Base-by-base conservation (phyloP, 805 yeast species). In the Pachysolen tannophilus region DNA sequence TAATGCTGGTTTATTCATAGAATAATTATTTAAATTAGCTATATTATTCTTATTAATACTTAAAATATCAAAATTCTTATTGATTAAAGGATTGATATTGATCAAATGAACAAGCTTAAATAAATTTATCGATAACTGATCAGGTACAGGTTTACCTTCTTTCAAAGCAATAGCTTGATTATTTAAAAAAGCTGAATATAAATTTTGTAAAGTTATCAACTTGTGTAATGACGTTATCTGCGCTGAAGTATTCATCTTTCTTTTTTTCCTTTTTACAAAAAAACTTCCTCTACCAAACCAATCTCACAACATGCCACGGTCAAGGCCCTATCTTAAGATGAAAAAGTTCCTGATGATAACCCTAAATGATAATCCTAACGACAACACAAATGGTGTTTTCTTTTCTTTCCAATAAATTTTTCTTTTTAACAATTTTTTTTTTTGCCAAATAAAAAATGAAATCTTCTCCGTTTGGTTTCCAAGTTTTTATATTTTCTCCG, bases 121-220 rank as follows among this genome's bases (percentile, higher is more conserved):
- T n/a, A 58, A 54, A 30, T 58, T 58, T 40, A 58, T 56, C 6
- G 60, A 53, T 4, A 58, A 48, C n/a, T 55, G 59, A 29, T 48
- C 50, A 23, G 57, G 50, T 14, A 55, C 52, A 2, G 58, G 54
- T 29, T 51, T 51, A 2, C 56, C 39, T 34, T 55, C 58, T 25
- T 53, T 37, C 21, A 33, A 23, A 8, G 34, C 34, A 20, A 29
- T 52, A 8, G 59, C 56, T 23, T 35, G 18, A 60, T 58, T 31
- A 52, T 41, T 38, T 50, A 58, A 33, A 58, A 44, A 14, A 4
- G 40, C 32, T 5, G 61, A 56, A 32, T 58, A 56, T 4, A 58
- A 52, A 33, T 58, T 60, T 34, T 58, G 63, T 20, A 58, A 44
- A 6, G 63, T 58, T 19, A 58, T 59, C 8, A 58, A 53, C 41